Percentiles rank a stretch among this genome's conserved stretches.
Conservation (phyloP, 1,139 yeast species). For the Taphrina sp. region DNA sequence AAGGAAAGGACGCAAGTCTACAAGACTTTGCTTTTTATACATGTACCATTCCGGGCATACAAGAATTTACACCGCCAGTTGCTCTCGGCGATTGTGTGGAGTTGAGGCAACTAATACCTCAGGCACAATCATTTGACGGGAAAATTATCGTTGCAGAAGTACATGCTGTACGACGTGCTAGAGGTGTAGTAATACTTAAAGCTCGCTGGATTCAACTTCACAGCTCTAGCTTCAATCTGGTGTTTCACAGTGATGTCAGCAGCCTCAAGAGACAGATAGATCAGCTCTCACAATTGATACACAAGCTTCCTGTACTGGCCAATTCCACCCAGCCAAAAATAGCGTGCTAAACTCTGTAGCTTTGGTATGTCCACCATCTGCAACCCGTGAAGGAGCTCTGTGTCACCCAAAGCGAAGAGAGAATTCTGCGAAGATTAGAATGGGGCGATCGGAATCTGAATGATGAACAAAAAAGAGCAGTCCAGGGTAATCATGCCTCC, state of each 20-base stretch:
- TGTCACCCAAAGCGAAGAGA: too few relatives aligned
- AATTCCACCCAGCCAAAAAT: too few relatives aligned
- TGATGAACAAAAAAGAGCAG: slow-evolving; percentile 34
- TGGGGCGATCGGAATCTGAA: slow-evolving; percentile 36
- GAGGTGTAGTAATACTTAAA: slow-evolving; percentile 34
- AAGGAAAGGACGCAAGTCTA: too few relatives aligned
- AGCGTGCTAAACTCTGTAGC: too few relatives aligned
- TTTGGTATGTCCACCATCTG: too few relatives aligned
- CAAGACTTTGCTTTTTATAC: neutral
- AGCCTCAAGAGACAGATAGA: neutral
- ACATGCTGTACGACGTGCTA: slow-evolving; percentile 33
- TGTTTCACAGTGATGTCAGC: slow-evolving; percentile 28
- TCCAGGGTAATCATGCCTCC: slow-evolving; percentile 35
- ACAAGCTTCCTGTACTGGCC: too few relatives aligned
- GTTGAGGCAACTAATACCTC: slow-evolving; percentile 36
- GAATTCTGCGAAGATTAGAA: slow-evolving; percentile 26
- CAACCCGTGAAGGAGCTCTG: too few relatives aligned
- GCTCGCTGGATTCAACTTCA: slow-evolving; percentile 32
- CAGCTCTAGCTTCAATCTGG: slow-evolving; percentile 34
- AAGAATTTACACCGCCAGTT: slow-evolving; percentile 37
- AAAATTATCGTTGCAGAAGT: slow-evolving; percentile 31
- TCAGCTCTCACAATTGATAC: neutral
- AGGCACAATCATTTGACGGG: slow-evolving; percentile 34
- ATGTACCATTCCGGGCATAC: slow-evolving; percentile 35
- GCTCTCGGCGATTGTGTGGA: slow-evolving; percentile 34